Percentiles rank a stretch among this genome's conserved stretches.
Conservation (phyloP, 805 yeast genomes). For the Starmerella potacharoeniae region DNA sequence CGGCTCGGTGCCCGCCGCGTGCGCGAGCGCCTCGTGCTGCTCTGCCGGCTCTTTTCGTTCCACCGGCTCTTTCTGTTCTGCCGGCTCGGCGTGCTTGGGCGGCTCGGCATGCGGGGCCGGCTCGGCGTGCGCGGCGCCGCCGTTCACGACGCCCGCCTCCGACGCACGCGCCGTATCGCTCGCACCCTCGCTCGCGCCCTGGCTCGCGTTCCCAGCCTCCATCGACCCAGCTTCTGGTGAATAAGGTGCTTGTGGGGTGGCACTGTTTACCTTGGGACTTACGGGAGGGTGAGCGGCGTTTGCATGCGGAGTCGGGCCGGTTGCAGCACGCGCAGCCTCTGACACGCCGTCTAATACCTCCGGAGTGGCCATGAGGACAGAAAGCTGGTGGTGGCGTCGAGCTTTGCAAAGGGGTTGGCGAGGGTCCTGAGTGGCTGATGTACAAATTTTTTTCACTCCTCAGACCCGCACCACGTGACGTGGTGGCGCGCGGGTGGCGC, state of each 20-base stretch:
- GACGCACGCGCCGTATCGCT: too few species aligned
- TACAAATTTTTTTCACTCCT: neutral
- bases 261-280: slow-evolving; percentile 1
- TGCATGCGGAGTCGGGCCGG: neutral
- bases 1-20: too few species aligned
- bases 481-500: slow-evolving; percentile 6
- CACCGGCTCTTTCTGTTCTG: too few species aligned
- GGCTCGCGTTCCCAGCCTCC: too few species aligned
- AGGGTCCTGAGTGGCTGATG: slow-evolving; percentile 1
- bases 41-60: too few species aligned
- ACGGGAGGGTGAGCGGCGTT: neutral
- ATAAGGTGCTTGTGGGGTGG: neutral
- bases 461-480: neutral
- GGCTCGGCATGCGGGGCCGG: too few species aligned
- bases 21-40: too few species aligned
- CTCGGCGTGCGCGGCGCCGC: too few species aligned
- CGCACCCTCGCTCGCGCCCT: too few species aligned
- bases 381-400: neutral
- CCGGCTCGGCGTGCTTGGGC: too few species aligned
- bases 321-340: neutral
- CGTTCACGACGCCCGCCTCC: too few species aligned
- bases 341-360: neutral
- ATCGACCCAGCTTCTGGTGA: too few species aligned
- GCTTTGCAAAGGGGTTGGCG: neutral
- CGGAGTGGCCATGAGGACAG: neutral